Base-by-base conservation (phyloP, 192 early-diverging fungal species). In the Backusella parvicylindrica region DNA sequence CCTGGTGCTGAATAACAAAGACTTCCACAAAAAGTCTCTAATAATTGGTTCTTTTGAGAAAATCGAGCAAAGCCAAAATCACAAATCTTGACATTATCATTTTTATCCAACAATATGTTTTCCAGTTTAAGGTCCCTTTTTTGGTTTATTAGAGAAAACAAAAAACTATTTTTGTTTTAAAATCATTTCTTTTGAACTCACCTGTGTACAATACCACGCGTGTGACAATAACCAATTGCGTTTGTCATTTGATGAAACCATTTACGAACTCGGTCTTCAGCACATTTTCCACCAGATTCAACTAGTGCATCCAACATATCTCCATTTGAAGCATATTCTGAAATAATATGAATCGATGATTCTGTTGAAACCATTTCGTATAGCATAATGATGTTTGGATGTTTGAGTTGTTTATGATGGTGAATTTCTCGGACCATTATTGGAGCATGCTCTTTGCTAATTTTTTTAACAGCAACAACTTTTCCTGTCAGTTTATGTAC, bases 281-380 rank as follows among this genome's bases (percentile, higher is more conserved):
- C 78, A 37, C 76, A 75, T 4, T 79, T 75, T 23, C 86, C 83
- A 21, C 86, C 83, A 71, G 77, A 77, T 28, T 72, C 68, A 23
- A 83, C 75, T 0, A 90, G 73, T 18, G 77, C 77, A 72, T 87
- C 84, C 30, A 85, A 84, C 9, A 89, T 68, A 72, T 94, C 92
- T 6, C 92, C 92, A 37, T 89, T 89, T 13, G 83, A 77, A 56
- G 92, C 93, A 69, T 91, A 94, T 79, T 95, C 94, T 33, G 87
- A 87, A 23, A 94, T 85, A 69, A 95, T 87, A 80, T 93, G 92
- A 70, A 95, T 94, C 60, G 89, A 84, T 35, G 84, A 84, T 76
- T 94, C 92, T 23, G 88, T 89, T 30, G 84, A 76, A 23, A 94
- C 82, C n/a, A 95, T 89, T 77, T 95, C 94, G 74, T 92, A 91